Percentiles rank a stretch among this genome's conserved stretches.
Conservation (phyloP, 768 basidiomycete species). For the Rhizopogon rudus region DNA sequence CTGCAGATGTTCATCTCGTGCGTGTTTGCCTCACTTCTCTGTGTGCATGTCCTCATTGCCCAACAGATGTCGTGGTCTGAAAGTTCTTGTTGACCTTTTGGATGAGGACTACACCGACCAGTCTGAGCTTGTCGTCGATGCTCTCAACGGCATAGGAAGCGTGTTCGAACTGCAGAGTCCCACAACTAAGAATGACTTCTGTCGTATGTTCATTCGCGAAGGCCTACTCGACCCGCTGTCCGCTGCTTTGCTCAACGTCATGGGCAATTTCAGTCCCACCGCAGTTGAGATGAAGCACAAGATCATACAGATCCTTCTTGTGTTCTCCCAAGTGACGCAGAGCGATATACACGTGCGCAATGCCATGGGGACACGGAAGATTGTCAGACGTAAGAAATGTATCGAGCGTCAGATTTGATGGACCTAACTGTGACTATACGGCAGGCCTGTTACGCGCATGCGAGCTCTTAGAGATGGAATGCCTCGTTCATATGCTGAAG, state of each 20-base stretch:
- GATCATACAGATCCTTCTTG: conserved; percentile 82
- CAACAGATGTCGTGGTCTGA: conserved; percentile 85
- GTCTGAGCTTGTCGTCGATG: conserved; percentile 86
- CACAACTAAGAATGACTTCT: conserved; percentile 97
- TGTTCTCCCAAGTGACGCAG: conserved; percentile 96
- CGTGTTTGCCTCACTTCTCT: conserved; percentile 27
- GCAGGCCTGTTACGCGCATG: conserved; percentile 85
- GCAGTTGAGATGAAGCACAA: conserved; percentile 78
- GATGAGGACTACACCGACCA: conserved; percentile 96
- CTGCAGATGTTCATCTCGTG: conserved; percentile 99
- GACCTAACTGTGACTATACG: not conserved
- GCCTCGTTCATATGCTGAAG: conserved; percentile 86
- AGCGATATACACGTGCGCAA: conserved; percentile 91
- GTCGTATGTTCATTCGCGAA: conserved; percentile 96
- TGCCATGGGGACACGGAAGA: conserved; percentile 85
- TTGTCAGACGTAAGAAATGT: conserved; percentile 71
- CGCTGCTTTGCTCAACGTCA: conserved; percentile 83
- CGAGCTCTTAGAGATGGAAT: conserved; percentile 81
- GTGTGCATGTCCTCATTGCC: not conserved
- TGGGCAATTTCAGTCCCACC: conserved; percentile 61
- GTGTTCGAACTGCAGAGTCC: conserved; percentile 97
- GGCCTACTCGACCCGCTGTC: conserved; percentile 92
- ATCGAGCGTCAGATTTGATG: conserved; percentile 5
- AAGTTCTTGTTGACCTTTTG: conserved; percentile 90
- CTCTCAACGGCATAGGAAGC: conserved; percentile 89